Evolutionary conservation across 148 eudicot genomes (phyloP).

Genomic region (Gaultheria prostrata): DNA sequence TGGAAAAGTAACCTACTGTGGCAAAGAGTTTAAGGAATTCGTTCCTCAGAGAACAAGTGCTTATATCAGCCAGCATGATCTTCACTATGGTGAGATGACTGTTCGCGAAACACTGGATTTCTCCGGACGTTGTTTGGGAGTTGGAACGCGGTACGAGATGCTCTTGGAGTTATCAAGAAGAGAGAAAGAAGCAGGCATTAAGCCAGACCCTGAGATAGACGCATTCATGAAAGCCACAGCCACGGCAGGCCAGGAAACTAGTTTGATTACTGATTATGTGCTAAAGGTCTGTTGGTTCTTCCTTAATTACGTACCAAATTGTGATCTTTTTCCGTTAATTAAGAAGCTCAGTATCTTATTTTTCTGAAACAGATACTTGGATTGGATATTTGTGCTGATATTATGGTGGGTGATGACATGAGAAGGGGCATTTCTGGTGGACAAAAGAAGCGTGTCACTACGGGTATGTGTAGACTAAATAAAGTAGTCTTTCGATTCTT

Average conservation of each 20-base stretch:
- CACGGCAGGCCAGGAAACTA: slow-evolving; percentile 28
- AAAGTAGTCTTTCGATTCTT: neutral
- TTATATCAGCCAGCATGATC: slow-evolving; percentile 38
- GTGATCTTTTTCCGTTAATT: neutral
- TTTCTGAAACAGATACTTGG: neutral
- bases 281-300: slow-evolving; percentile 25
- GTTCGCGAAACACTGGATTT: slow-evolving; percentile 37
- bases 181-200: slow-evolving; percentile 30
- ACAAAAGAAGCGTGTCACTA: too few relatives aligned
- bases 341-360: neutral
- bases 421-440: too few relatives aligned
- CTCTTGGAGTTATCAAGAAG: slow-evolving; percentile 26
- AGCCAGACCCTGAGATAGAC: slow-evolving; percentile 33
- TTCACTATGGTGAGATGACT: slow-evolving; percentile 39
- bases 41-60: slow-evolving; percentile 37
- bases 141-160: slow-evolving; percentile 33
- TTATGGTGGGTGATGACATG: too few relatives aligned
- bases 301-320: too few relatives aligned
- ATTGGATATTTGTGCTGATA: too few relatives aligned
- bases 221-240: slow-evolving; percentile 36
- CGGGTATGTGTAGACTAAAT: too few relatives aligned
- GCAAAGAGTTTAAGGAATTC: slow-evolving; percentile 31
- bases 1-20: slow-evolving; percentile 35
- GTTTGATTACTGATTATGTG: slow-evolving; percentile 35
- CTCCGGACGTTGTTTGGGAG: slow-evolving; percentile 35